Base-by-base conservation (phyloP, 2,329 filamentous ascomycete genomes). In the Talaromyces sp. region DNA sequence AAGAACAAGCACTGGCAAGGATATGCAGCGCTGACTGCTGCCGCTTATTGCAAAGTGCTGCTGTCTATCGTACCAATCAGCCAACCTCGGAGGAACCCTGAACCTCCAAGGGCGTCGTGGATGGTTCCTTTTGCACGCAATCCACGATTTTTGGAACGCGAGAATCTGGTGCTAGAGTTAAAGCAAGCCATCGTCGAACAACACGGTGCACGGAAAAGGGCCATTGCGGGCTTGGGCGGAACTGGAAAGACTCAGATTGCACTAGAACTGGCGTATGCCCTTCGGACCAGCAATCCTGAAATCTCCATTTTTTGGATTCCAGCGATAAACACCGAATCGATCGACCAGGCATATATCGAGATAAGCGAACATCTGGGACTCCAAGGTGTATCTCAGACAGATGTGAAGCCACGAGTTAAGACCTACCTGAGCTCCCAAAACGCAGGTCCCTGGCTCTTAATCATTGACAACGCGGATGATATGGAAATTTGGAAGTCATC, bases 391-490 rank as follows among this genome's bases (percentile, higher is more conserved):
- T 63, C 6, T 64, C 16, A 44, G 42, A 56, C 60, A 61, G 44
- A 61, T 40, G 44, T 59, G 5, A 65, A 59, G 56, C 53, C 36
- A 27, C 23, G 54, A 55, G 53, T 66, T 5, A 59, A 47, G 40
- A 33, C 34, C 52, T 28, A 61, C 52, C 59, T 69, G 9, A 58
- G 53, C 47, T 30, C 34, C 28, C 47, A 53, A 1, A 59, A 12
- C n/a, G 44, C 61, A 9, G 61, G 60, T 42, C 59, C 57, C 36
- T 70, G 68, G 68, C 58, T 70, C 12, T 36, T 70, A 4, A 65
- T 70, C 57, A 54, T 68, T 34, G 67, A 70, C 28, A 69, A 68
- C 59, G 67, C 66, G 14, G 68, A 70, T 60, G 65, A 69, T 57
- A 55, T 60, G 6, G 64, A 68, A 28, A 59, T 68, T 50, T 63